Evolutionary conservation across 78 protist genomes (phyloP), one percentile per base, ranked within the genome.

Genomic region (Goniomonas avonlea): DNA sequence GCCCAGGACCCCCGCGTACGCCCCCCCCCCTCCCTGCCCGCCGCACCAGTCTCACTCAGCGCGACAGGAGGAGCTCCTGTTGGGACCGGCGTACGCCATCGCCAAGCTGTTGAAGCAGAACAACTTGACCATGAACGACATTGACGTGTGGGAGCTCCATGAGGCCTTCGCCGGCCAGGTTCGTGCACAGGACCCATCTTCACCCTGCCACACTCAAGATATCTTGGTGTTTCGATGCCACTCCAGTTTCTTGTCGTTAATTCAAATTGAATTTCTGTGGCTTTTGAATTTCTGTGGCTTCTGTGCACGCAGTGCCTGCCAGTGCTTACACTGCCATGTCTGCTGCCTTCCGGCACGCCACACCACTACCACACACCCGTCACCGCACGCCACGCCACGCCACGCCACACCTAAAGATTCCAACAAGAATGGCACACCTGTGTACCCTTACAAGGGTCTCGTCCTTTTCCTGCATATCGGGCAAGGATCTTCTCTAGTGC

Each of bases 131-230:
- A n/a, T 82, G 29, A 9, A 48, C 31, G 92, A 90, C 68, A 59
- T 90, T 0, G 91, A 78, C 47, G 88, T 85, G 11, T 55, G 38
- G 43, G 94, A 90, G 71, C n/a, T 84, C 75, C 91, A 90, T 79
- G 94, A 90, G 83, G 94, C 94, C 39, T 90, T 90, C 59, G 94
- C 94, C 27, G 87, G 89, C 2, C 88, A 82, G 73, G 78, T 20
- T n/a, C 2, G 65, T 8, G 3, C 66, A 37, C 66, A 13, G 50
- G n/a, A 11, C 50, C 50, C n/a, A 8, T 8, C 50, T 43, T 8
- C 50, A 11, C 50, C 11, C n/a, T 11, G 50, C 50, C 11, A 11
- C 50, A 11, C 50, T 11, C n/a, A 8, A 11, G n/a, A 8, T 8
- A 8, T 8, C 50, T 11, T 8, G n/a, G 50, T 11, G n/a, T 8